Conservation (phyloP, 106 monocot species). For the Narthecium ossifragum region DNA sequence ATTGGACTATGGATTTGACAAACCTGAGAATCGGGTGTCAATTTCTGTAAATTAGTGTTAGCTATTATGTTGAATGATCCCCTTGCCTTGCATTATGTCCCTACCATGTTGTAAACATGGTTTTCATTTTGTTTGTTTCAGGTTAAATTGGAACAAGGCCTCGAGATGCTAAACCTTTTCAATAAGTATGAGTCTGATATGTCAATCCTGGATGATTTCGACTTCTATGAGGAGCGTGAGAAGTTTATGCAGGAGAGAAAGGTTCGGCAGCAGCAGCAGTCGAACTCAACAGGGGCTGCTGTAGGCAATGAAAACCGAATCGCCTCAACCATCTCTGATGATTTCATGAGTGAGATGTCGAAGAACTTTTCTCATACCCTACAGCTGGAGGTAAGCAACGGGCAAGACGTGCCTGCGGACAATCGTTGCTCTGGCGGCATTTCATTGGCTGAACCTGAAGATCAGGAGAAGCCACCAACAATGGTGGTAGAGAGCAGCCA, state of each 20-base stretch:
- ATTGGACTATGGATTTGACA: no score
- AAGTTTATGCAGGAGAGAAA: constrained; percentile 84
- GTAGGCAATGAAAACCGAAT: not conserved
- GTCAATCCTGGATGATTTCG: constrained; percentile 86
- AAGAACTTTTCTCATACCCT: constrained; percentile 52
- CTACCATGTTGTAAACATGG: no score
- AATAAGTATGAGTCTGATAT: constrained; percentile 65
- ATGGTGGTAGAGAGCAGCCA: no score
- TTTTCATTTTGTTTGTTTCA: no score
- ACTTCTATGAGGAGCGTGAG: constrained; percentile 81
- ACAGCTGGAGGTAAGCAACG: constrained; percentile 40
- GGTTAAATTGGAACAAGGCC: constrained; percentile 86
- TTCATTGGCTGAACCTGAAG: no score
- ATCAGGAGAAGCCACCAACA: no score
- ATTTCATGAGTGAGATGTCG: constrained; percentile 44
- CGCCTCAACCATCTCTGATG: constrained; percentile 15
- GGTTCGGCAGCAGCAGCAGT: constrained; percentile 34
- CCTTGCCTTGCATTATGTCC: no score
- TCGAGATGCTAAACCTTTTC: constrained; percentile 81
- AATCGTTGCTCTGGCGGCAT: constrained; percentile 17
- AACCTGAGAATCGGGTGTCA: no score
- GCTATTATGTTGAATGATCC: no score
- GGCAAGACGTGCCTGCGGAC: constrained; percentile 10
- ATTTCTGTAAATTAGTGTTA: no score
- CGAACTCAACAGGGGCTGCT: not conserved